Percentiles rank a stretch among this genome's conserved stretches.
These are phyloP conservation scores for Rheum nobile DNA, from an alignment of 148 eudicot genomes.

Conservation along the genomic window DNA sequence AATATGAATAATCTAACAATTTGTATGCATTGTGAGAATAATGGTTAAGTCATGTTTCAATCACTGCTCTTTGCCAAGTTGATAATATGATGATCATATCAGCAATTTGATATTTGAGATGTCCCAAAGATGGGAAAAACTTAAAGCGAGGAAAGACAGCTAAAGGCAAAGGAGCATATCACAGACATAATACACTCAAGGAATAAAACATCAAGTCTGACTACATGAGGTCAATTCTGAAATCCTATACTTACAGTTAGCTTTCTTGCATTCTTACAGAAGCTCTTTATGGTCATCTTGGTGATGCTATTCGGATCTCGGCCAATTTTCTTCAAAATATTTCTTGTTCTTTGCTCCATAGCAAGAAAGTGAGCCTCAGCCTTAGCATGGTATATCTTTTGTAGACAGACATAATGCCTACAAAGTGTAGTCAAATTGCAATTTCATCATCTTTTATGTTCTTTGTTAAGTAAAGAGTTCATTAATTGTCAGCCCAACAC, in stretches of 20 bases:
- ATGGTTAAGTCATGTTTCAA: neutral
- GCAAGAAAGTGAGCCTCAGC: constrained; percentile 76
- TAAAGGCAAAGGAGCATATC: neutral
- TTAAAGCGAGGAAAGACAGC: neutral
- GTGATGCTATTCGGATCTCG: constrained; percentile 70
- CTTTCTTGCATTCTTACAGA: constrained; percentile 93
- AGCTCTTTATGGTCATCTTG: constrained; percentile 52
- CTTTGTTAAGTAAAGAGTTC: neutral
- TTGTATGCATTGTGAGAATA: neutral
- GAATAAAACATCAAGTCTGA: neutral
- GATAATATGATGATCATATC: neutral
- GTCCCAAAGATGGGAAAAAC: neutral
- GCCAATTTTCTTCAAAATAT: constrained; percentile 66
- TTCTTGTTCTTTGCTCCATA: constrained; percentile 54
- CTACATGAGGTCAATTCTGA: neutral
- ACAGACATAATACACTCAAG: neutral
- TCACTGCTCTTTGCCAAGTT: neutral
- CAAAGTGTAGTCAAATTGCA: constrained; percentile 4
- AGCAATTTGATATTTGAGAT: neutral
- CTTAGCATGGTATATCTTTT: constrained; percentile 87
- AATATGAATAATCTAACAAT: too few species aligned
- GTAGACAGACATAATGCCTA: constrained; percentile 83
- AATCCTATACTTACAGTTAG: constrained; percentile 46
- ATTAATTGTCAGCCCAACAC: neutral
- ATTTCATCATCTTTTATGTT: neutral